Evolutionary conservation across 805 yeast genomes (phyloP).

Genomic region (Teunomyces atbi): DNA sequence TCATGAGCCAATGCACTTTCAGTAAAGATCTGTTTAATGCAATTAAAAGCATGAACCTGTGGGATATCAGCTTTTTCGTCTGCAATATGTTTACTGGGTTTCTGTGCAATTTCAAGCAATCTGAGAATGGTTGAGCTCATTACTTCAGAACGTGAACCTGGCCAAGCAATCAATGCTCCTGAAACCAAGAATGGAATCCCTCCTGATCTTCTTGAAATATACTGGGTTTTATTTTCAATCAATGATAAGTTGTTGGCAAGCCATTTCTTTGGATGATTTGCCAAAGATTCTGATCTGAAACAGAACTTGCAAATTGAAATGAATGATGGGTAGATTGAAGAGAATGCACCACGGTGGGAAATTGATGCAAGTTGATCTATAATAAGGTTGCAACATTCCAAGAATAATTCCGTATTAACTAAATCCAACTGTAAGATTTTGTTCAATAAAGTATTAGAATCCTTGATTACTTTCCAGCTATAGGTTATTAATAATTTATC

Average conservation of each 20-base stretch:
- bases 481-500: conserved; percentile 57
- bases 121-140: conserved; percentile 49
- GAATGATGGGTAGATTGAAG: conserved; percentile 83
- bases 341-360: conserved; percentile 89
- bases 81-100: conserved; percentile 45
- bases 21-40: conserved; percentile 69
- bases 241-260: conserved; percentile 51
- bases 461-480: conserved; percentile 83
- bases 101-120: conserved; percentile 53
- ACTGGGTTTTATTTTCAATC: conserved; percentile 57
- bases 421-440: conserved; percentile 31
- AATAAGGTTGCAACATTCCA: conserved; percentile 50
- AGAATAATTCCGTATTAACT: conserved; percentile 24
- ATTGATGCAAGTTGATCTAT: conserved; percentile 68
- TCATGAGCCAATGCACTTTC: conserved; percentile 64
- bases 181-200: conserved; percentile 82
- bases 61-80: conserved; percentile 71
- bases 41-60: conserved; percentile 91
- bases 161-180: conserved; percentile 60
- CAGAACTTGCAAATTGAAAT: conserved; percentile 64
- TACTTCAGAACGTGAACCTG: conserved; percentile 26
- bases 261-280: conserved; percentile 54
- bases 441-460: conserved; percentile 58
- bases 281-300: conserved; percentile 24
- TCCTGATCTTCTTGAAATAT: conserved; percentile 86